These are phyloP conservation scores for Epichloe glyceriae DNA, from an alignment of 2,329 filamentous ascomycete species.

Conservation along the genomic window DNA sequence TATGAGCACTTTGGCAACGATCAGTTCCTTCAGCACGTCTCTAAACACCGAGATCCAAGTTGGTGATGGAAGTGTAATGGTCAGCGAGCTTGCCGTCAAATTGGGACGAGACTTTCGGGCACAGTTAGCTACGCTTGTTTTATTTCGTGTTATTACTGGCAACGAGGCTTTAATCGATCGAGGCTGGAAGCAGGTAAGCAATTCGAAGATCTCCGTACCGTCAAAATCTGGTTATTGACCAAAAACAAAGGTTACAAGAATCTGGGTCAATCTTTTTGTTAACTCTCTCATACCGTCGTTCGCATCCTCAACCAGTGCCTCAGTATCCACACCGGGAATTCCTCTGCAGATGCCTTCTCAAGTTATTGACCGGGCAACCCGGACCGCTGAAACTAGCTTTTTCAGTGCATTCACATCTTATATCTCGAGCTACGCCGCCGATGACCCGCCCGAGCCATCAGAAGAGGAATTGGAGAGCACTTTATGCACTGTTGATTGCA, in stretches of 20 bases:
- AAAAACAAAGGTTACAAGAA: slow-evolving; percentile 58
- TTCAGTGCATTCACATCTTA: slow-evolving; percentile 94
- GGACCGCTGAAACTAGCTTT: slow-evolving; percentile 67
- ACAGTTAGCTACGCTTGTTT: slow-evolving; percentile 84
- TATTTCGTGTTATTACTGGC: slow-evolving; percentile 82
- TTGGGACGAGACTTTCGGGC: slow-evolving; percentile 89
- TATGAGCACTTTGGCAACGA: slow-evolving; percentile 77
- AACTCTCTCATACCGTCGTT: slow-evolving; percentile 85
- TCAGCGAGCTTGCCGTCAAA: slow-evolving; percentile 92
- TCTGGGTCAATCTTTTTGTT: slow-evolving; percentile 90
- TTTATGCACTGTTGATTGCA: slow-evolving; percentile 83
- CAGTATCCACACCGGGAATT: slow-evolving; percentile 64
- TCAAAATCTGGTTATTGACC: slow-evolving; percentile 9
- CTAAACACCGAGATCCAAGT: slow-evolving; percentile 94
- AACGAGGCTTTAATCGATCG: slow-evolving; percentile 65
- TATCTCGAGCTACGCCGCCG: slow-evolving; percentile 95
- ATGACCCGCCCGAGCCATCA: slow-evolving; percentile 93
- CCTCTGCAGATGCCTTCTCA: slow-evolving; percentile 85
- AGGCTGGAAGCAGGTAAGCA: slow-evolving; percentile 66
- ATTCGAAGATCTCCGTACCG: not conserved
- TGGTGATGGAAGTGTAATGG: slow-evolving; percentile 89
- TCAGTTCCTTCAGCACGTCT: slow-evolving; percentile 63
- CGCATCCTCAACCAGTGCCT: slow-evolving; percentile 48
- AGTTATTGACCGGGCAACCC: slow-evolving; percentile 76
- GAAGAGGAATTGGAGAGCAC: slow-evolving; percentile 96